Evolutionary conservation across 345 rosid genomes (phyloP), one percentile per base, ranked within the genome.

Genomic region (Eucalyptus brandiana): DNA sequence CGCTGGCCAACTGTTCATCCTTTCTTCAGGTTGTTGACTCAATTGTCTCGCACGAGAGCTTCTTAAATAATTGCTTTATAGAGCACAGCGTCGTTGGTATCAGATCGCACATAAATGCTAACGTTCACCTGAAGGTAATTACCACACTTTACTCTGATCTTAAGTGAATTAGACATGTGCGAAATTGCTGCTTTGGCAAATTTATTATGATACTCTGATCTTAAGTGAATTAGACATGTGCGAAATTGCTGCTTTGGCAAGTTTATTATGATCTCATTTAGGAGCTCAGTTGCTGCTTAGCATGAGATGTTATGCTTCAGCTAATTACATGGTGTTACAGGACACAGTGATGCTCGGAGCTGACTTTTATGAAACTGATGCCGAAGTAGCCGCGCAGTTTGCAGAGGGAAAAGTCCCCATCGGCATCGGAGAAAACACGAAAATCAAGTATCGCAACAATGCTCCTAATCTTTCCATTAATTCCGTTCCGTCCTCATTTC

Each of bases 51-150:
- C 99, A 96, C 85, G 98, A 98, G 90, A 96, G 98, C 94, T 97
- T 96, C 95, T 89, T 96, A 87, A 94, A 89, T 50, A 91, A 94
- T 91, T 94, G 94, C 93, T 91, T 93, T 88, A 91, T 97, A 86
- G 99, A 97, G 91, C 99, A 97, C 93, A 96, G 98, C 88, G 96
- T 97, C 62, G 91, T 97, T 87, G 99, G 99, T 50, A 97, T 97
- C 91, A 92, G 98, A 93, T 97, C 98, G 32, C 93, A 97, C 86
- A 92, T 97, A 62, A 94, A 95, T 88, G 92, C 95, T 23, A 93
- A 93, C 24, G 99, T 95, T 91, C 97, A 95, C 89, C 92, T 96
- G 80, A 94, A 96, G 98, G 99, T 97, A 30, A 30, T 45, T n/a
- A 37, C 2, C 3, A 2, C 21, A 19, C 7, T 37, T 37, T 72